Evolutionary conservation across 176 grass and related monocot species (phyloP), one percentile per base, ranked within the genome.

Genomic region (Eragrostis curvula): DNA sequence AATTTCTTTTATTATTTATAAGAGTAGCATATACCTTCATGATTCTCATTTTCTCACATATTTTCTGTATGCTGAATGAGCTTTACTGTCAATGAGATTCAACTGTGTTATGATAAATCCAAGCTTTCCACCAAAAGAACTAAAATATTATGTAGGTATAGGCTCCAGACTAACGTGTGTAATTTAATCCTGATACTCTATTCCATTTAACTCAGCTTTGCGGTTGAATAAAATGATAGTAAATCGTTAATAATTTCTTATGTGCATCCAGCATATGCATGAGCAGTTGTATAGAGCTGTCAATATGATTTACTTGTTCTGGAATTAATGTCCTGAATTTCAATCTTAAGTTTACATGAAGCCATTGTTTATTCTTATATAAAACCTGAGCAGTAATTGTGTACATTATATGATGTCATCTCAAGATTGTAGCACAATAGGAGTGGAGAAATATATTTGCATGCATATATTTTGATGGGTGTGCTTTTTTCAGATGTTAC

Each of bases 391-490:
- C 14, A 15, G 36, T 23, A 64, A 23, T 64, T 65, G n/a, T 30
- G 42, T 55, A 75, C 29, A 81, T 45, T 53, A 39, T 42, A 71
- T 65, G 55, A 77, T n/a, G 17, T 32, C 13, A 78, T 39, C 47
- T 64, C 11, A 74, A 52, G 46, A 83, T 24, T 77, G 73, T 60
- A 77, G 32, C 43, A 50, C 51, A 70, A 44, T 59, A 24, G 30
- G 9, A 74, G 2, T 44, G 13, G 9, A 47, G 61, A 65, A 81
- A 81, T 51, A 13, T 50, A 64, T 9, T 51, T 23, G 51, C 75
- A 69, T 68, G 32, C 29, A 21, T 61, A 18, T 41, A 43, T 65
- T 62, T 77, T 83, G 14, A 59, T 87, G 39, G 12, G 52, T 77
- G 9, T 66, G 25, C 24, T 64, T 23, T 71, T 62, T 78, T 83